Evolutionary conservation across 2,329 filamentous ascomycete species (phyloP), one percentile per base, ranked within the genome.

Genomic region (Arthrocladium fulminans): DNA sequence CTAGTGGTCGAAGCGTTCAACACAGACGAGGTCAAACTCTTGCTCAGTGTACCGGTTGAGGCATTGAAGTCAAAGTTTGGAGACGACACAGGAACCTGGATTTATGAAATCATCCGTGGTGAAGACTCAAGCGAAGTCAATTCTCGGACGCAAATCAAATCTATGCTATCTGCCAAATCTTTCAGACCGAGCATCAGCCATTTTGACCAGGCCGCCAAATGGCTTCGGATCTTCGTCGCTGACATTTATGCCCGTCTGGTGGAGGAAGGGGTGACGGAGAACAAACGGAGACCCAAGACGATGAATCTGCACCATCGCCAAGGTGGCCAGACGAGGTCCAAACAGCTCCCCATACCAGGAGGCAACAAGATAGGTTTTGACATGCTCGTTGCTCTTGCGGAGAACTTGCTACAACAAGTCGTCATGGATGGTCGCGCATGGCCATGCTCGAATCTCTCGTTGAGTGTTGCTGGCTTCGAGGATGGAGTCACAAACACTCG

Each of bases 101-200:
- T 97, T 9, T 84, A 94, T 67, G 80, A 84, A 47, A 84, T 83
- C 9, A 83, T 97, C 46, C 80, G 92, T 9, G 92, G 92, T 1
- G 80, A 89, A 52, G 92, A 98, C 64, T 72, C 73, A 43, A 92
- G 84, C 59, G 89, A 96, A 65, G 88, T 98, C 56, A 96, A 88
- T 60, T 79, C 88, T 23, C 76, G 90, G 45, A 95, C 88, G 1
- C 86, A 92, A 60, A 95, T 96, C 70, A 96, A 97, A 65, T 92
- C 86, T 13, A 97, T 98, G 89, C 73, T 97, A 12, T 96, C 88
- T 1, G 89, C 92, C 17, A 98, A 98, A 63, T 94, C 88, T 0
- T 98, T 98, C 61, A 77, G 86, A 22, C 92, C 92, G 0, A 80
- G 76, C 48, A 90, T 97, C 62, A 85, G 81, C 57, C 83, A 75